Evolutionary conservation across 495 filamentous ascomycete genomes (phyloP), one percentile per base, ranked within the genome.

Genomic region (Rhypophila decipiens): DNA sequence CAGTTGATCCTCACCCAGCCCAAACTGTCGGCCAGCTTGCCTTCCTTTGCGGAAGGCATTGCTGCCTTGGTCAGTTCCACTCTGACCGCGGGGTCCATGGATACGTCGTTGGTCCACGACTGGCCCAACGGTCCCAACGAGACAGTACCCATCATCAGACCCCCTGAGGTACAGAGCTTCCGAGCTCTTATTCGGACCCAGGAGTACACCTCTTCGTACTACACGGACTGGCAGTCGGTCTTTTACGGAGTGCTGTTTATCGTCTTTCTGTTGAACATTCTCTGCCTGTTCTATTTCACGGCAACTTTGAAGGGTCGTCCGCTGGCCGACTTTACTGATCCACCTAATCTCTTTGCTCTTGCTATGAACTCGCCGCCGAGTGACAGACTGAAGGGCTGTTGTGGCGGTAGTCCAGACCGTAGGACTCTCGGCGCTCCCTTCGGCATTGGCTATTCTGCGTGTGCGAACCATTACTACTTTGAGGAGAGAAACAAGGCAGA

Each of bases 251-350:
- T 53, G n/a, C 44, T 57, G 17, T 31, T 46, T 4, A 5, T 47
- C 12, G 46, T 49, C 12, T 54, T 54, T 15, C 3, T 48, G 4
- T 29, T 53, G 1, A 57, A 54, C 34, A 9, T 42, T 23, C n/a
- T 50, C 15, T 53, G 50, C 22, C 39, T 53, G 31, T 33, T 33
- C 9, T 42, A 48, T 11, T 39, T 54, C 86, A 38, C 21, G 29
- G 12, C 34, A n/a, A 24, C 42, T 8, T 33, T 43, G 1, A 17
- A 21, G n/a, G 40, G 52, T 2, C 34, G 47, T 18, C 38, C 42
- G 3, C 35, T 53, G 15, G 50, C 80, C 10, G 86, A 89, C 59
- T 88, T 84, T 64, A 86, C 82, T 12, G 85, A 90, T 49, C 84
- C 85, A 1, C 75, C 77, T 41, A 87, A 88, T 50, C 62, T 88